Evolutionary conservation across 768 basidiomycete species (phyloP).

Genomic region (Lepiota subincarnata): DNA sequence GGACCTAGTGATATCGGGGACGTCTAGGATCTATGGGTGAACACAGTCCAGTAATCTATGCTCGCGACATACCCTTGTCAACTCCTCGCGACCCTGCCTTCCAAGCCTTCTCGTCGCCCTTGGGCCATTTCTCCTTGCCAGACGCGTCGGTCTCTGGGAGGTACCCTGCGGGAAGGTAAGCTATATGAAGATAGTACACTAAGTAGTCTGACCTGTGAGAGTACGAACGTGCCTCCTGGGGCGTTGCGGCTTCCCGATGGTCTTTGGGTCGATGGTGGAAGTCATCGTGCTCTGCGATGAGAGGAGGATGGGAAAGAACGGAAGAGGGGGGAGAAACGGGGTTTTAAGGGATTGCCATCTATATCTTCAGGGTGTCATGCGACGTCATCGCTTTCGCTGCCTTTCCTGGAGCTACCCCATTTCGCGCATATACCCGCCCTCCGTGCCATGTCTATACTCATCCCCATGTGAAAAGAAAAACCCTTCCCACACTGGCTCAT

Average conservation of each 20-base stretch:
- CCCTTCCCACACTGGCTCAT: not conserved
- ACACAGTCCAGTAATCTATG: conserved; percentile 6
- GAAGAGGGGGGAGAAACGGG: conserved; percentile 11
- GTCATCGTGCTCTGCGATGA: conserved; percentile 41
- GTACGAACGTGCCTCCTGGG: conserved; percentile 67
- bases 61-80: conserved; percentile 52
- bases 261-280: conserved; percentile 58
- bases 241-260: conserved; percentile 58
- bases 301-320: conserved; percentile 11
- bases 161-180: conserved; percentile 49
- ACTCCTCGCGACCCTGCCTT: conserved; percentile 55
- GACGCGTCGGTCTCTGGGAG: conserved; percentile 70
- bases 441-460: not conserved
- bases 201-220: conserved; percentile 45
- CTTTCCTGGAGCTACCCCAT: not conserved
- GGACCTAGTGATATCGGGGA: conserved; percentile 61
- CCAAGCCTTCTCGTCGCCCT: conserved; percentile 75
- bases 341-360: conserved; percentile 7
- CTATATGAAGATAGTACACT: not conserved
- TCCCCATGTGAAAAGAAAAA: not conserved
- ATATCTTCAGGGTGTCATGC: conserved; percentile 4
- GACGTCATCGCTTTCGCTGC: conserved; percentile 6
- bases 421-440: not conserved
- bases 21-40: conserved; percentile 35
- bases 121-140: conserved; percentile 84